Evolutionary conservation across 2,329 filamentous ascomycete species (phyloP).

Genomic region (Plenodomus lindquistii): DNA sequence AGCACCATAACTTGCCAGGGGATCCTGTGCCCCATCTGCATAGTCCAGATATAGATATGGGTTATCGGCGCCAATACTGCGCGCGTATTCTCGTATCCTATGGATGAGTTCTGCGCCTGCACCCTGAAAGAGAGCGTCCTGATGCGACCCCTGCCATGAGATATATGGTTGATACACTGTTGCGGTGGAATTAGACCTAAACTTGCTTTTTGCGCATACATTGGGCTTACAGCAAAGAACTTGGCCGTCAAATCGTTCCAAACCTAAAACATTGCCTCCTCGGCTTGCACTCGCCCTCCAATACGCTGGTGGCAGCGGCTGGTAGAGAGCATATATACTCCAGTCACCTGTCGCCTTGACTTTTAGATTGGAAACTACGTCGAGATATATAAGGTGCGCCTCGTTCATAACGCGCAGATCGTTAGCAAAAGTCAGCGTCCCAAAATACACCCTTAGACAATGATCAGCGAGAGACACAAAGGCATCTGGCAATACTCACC

Average conservation of each 20-base stretch:
- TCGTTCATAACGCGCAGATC: constrained; percentile 42
- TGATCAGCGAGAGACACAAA: neutral
- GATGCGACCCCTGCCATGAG: constrained; percentile 24
- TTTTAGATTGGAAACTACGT: constrained; percentile 42
- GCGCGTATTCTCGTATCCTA: constrained; percentile 17
- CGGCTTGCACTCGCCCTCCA: constrained; percentile 38
- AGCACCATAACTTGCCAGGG: constrained; percentile 24
- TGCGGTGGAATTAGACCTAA: neutral
- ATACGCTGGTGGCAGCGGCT: constrained; percentile 47
- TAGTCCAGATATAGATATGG: constrained; percentile 42
- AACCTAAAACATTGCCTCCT: constrained; percentile 49
- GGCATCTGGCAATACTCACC: constrained; percentile 5
- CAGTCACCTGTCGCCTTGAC: constrained; percentile 35
- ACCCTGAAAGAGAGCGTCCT: constrained; percentile 22
- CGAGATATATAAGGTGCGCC: constrained; percentile 47
- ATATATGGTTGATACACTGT: constrained; percentile 26
- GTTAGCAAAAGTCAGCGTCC: constrained; percentile 37
- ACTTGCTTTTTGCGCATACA: rapidly evolving
- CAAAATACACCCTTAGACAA: constrained; percentile 19
- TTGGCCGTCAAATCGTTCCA: constrained; percentile 30
- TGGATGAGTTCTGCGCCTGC: constrained; percentile 20
- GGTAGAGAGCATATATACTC: constrained; percentile 39
- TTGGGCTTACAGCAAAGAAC: constrained; percentile 21
- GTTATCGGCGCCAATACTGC: constrained; percentile 24
- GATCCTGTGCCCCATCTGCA: constrained; percentile 25